Conservation (phyloP, 805 yeast genomes). For the Zygosaccharomyces siamensis region DNA sequence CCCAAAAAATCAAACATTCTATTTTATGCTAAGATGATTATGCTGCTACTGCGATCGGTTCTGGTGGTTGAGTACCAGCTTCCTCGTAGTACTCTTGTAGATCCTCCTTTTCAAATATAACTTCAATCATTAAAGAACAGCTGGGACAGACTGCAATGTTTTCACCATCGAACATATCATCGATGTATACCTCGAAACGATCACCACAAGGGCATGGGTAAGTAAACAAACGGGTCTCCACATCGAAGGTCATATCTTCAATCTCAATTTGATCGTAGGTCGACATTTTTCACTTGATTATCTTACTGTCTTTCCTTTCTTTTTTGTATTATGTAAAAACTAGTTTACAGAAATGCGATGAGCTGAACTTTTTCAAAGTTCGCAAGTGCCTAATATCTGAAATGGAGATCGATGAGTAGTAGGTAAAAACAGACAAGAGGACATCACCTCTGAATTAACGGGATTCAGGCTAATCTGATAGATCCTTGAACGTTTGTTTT, state of each 20-base stretch:
- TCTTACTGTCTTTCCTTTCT: background rate
- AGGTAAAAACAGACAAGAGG: background rate
- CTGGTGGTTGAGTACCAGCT: conserved; percentile 32
- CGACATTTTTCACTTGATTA: conserved; percentile 40
- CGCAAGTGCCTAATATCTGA: background rate
- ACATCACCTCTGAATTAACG: no score
- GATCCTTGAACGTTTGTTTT: no score
- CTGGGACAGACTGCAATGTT: conserved; percentile 95
- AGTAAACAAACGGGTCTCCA: conserved; percentile 72
- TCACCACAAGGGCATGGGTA: conserved; percentile 99
- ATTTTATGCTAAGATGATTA: background rate
- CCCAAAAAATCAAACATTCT: background rate
- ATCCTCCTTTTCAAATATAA: conserved; percentile 69
- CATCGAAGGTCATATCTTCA: conserved; percentile 91
- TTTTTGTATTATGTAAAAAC: background rate
- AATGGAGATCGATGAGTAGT: background rate
- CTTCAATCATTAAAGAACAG: conserved; percentile 88
- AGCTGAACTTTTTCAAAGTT: conserved; percentile 3
- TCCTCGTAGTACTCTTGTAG: conserved; percentile 40
- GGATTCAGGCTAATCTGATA: no score
- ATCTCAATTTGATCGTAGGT: conserved; percentile 93
- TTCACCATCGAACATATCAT: conserved; percentile 85
- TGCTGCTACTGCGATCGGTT: conserved; percentile 25
- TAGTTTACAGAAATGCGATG: conserved; percentile 3
- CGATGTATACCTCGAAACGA: conserved; percentile 76